phyloP scores from a whole-genome alignment of 1,139 yeast species.

The Pichia terricola region DNA sequence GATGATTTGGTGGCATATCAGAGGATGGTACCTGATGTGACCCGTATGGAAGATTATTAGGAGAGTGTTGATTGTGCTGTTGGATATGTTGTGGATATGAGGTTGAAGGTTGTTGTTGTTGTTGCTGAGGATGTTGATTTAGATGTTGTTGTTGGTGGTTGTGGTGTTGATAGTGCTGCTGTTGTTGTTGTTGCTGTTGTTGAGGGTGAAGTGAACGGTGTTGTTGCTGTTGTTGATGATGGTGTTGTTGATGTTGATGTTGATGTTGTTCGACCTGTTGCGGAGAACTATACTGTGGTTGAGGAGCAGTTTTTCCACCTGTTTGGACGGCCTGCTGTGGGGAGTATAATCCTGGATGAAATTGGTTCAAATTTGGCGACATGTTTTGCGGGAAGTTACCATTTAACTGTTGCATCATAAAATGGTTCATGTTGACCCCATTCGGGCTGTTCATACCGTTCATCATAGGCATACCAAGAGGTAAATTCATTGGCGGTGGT shows the following conservation, averaged over 20 bases:
- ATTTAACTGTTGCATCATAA: background rate
- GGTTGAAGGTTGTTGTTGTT: constrained; percentile 2
- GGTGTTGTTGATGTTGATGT: background rate
- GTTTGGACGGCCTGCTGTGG: too few relatives aligned
- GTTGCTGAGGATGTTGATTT: constrained; percentile 3
- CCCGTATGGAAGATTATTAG: background rate
- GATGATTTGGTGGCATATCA: constrained; percentile 8
- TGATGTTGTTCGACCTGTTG: background rate
- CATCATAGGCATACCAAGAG: too few relatives aligned
- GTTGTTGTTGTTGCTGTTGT: background rate
- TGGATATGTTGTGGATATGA: background rate
- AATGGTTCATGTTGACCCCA: background rate
- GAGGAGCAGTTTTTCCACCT: too few relatives aligned
- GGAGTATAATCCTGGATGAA: too few relatives aligned
- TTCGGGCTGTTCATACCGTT: too few relatives aligned
- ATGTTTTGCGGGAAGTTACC: background rate
- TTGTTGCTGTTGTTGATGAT: background rate
- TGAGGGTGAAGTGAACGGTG: background rate
- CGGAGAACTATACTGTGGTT: too few relatives aligned
- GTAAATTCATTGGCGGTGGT: too few relatives aligned
- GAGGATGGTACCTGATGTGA: too few relatives aligned
- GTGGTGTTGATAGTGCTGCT: background rate
- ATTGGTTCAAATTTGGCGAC: too few relatives aligned
- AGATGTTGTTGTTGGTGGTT: constrained; percentile 2
- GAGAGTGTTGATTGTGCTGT: background rate